Evolutionary conservation across 129 eudicot species (phyloP).

Genomic region (Deinandra increscens): DNA sequence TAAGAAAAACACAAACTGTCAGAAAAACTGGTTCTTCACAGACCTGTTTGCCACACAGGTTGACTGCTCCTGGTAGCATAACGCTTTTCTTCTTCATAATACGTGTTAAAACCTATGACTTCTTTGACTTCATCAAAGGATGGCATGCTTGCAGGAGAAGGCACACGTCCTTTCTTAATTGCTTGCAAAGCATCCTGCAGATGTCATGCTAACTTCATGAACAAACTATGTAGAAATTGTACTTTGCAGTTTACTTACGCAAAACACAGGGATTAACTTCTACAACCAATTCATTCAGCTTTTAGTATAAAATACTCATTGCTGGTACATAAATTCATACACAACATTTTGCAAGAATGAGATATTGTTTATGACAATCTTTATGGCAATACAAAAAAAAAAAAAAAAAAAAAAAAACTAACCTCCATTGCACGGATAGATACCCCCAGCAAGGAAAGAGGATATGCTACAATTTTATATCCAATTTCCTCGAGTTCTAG

Average conservation of each 20-base stretch:
- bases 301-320: background rate
- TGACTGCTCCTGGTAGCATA: conserved; percentile 49
- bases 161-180: conserved; percentile 79
- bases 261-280: background rate
- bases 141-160: conserved; percentile 95
- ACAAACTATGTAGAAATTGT: background rate
- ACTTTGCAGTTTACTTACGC: background rate
- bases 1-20: conserved; percentile 7
- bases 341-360: conserved; percentile 3
- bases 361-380: background rate
- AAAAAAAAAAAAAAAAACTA: background rate
- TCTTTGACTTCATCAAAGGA: conserved; percentile 93
- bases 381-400: background rate
- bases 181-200: conserved; percentile 84
- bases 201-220: conserved; percentile 15
- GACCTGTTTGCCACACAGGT: conserved; percentile 49
- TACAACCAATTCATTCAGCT: background rate
- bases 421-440: conserved; percentile 97
- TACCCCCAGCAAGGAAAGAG: conserved; percentile 86
- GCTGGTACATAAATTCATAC: background rate
- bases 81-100: conserved; percentile 86
- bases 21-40: conserved; percentile 14
- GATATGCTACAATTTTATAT: conserved; percentile 85
- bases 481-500: conserved; percentile 81
- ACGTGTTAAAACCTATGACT: conserved; percentile 66